phyloP scores from a whole-genome alignment of 108 stramenopile genomes.

The Epithemia pelagica region DNA sequence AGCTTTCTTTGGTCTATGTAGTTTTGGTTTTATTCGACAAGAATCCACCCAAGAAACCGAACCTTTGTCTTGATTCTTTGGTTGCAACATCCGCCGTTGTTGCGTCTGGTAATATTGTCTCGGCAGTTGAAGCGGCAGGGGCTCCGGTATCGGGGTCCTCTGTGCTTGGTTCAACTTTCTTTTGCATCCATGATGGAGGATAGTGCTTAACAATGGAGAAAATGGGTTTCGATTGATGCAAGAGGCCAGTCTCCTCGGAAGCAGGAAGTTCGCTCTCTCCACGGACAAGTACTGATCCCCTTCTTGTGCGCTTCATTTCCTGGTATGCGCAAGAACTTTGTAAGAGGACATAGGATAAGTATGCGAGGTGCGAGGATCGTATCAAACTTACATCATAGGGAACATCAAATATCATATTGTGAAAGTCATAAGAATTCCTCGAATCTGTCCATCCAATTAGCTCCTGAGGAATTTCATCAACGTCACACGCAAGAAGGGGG shows the following conservation, averaged over 20 bases:
- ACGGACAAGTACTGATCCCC: not conserved
- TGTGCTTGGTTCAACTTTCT: not conserved
- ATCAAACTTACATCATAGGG: slow-evolving; percentile 15
- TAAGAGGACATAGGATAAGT: too few relatives aligned
- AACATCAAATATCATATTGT: slow-evolving; percentile 72
- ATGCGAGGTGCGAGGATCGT: not conserved
- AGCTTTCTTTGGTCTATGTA: too few relatives aligned
- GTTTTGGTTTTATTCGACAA: not conserved
- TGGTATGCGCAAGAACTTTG: not conserved
- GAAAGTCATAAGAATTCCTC: slow-evolving; percentile 41
- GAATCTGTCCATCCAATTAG: slow-evolving; percentile 66
- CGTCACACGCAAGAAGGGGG: slow-evolving; percentile 57
- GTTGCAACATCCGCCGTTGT: not conserved
- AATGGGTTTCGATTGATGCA: slow-evolving; percentile 20
- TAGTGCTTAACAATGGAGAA: slow-evolving; percentile 59
- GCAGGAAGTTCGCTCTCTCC: not conserved
- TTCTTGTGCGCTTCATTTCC: not conserved
- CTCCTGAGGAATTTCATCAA: slow-evolving; percentile 52
- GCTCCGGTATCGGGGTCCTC: not conserved
- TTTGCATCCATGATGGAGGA: slow-evolving; percentile 26
- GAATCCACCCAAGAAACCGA: not conserved
- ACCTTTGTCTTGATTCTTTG: not conserved
- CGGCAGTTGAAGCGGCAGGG: too few relatives aligned
- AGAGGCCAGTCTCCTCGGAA: not conserved
- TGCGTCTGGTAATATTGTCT: too few relatives aligned